Evolutionary conservation across 768 basidiomycete species (phyloP).

Genomic region (Leccinum aurantiacum): DNA sequence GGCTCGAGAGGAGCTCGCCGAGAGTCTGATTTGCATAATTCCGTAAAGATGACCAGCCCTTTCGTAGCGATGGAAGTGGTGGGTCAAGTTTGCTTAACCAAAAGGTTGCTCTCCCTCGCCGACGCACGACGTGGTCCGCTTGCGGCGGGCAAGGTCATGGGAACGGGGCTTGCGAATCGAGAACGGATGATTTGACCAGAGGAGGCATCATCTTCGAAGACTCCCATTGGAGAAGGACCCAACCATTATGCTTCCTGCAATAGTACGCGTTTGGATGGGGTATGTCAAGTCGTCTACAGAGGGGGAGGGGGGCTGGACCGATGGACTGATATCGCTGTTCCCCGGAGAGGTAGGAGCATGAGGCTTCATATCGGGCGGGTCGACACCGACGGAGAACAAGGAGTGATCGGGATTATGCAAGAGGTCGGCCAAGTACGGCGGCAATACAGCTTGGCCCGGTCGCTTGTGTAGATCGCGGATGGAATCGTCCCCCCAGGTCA

Average conservation of each 20-base stretch:
- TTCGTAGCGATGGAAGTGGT: no score
- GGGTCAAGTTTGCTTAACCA: no score
- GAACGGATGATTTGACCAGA: constrained; percentile 53
- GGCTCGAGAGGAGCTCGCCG: no score
- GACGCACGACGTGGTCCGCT: no score
- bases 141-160: no score
- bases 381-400: constrained; percentile 58
- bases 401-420: constrained; percentile 74
- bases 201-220: constrained; percentile 61
- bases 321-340: constrained; percentile 14
- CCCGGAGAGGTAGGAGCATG: constrained; percentile 20
- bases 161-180: not conserved
- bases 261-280: constrained; percentile 82
- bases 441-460: constrained; percentile 70
- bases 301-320: constrained; percentile 35
- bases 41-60: no score
- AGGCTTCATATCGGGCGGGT: constrained; percentile 34
- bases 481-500: constrained; percentile 45
- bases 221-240: constrained; percentile 75
- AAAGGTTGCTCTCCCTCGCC: no score
- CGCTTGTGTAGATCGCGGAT: constrained; percentile 46
- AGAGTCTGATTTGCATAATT: no score
- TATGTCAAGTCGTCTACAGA: constrained; percentile 64
- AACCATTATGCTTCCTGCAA: constrained; percentile 79
- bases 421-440: constrained; percentile 63